phyloP scores from a whole-genome alignment of 139 green algal species.

The Coelastrella sp. region DNA sequence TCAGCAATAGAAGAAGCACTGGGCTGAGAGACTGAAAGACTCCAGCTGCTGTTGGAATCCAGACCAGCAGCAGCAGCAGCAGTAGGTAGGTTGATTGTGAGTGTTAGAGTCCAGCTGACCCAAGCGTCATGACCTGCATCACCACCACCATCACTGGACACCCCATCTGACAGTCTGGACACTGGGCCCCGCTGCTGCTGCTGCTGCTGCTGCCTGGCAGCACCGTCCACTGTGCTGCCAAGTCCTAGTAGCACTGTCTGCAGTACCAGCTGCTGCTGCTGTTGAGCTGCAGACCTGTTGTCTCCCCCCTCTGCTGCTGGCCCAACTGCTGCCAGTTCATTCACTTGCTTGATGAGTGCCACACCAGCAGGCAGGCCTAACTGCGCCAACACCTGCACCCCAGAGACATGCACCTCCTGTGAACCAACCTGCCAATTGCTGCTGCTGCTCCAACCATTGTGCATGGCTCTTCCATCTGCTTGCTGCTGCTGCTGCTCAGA shows the following conservation, averaged over 20 bases:
- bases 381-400: conserved; percentile 24
- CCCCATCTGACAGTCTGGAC: background rate
- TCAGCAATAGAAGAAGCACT: background rate
- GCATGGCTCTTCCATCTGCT: background rate
- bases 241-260: conserved; percentile 21
- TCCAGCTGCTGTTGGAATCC: background rate
- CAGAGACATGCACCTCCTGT: background rate
- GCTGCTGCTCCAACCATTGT: conserved; percentile 20
- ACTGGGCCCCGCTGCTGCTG: background rate
- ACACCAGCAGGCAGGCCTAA: conserved; percentile 27
- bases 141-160: background rate
- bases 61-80: background rate
- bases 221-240: background rate
- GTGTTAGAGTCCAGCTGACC: conserved; percentile 8
- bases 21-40: background rate
- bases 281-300: background rate
- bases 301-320: conserved; percentile 7
- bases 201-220: background rate
- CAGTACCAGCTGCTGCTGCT: conserved; percentile 18
- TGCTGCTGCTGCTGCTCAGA: conserved; percentile 32
- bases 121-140: conserved; percentile 17
- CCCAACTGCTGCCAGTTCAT: background rate
- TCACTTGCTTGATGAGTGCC: conserved; percentile 34
- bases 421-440: conserved; percentile 12
- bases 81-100: background rate